Base-by-base conservation (phyloP, 768 basidiomycete genomes). In the Coprinellus micaceus region DNA sequence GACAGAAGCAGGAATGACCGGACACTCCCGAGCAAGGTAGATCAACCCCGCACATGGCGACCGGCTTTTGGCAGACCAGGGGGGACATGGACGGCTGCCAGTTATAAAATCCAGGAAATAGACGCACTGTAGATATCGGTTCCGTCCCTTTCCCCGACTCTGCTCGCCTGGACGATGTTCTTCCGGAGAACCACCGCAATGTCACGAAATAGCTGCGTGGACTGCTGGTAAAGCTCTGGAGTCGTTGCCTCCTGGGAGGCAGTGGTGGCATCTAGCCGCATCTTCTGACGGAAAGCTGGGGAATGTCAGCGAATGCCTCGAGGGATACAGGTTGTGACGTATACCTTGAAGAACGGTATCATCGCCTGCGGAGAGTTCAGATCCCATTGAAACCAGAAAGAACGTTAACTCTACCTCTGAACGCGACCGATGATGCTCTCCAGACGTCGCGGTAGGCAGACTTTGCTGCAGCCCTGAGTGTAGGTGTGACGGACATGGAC, bases 111-210 rank as follows among this genome's bases (percentile, higher is more conserved):
- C n/a, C n/a, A n/a, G n/a, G n/a, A n/a, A n/a, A 19, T 9, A 50
- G 25, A 62, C 82, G 59, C 67, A 89, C 87, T 81, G 80, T 84
- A 90, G 28, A 79, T 74, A 26, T 81, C 82, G 29, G 73, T 66
- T 13, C 57, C 70, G 25, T 62, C 61, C 17, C 71, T 54, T 10
- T 70, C 65, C 19, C 69, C 64, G 10, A 82, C 74, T 63, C 74
- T 81, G 43, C 73, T 69, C 2, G 85, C 95, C 69, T 98, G 95
- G 0, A 93, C 94, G 43, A 98, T 77, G 67, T 98, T 98, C 68
- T 74, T 82, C 59, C 88, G 77, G 57, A 98, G 67, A 33, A 91
- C 82, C 22, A 74, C 66, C 3, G 94, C 90, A 43, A 94, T 77
- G 41, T 97, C 92, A 50, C 74, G 77, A 41, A 85, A 82, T 4